Conservation (phyloP, 768 basidiomycete species). For the Boletus pseudo-olivaceus region DNA sequence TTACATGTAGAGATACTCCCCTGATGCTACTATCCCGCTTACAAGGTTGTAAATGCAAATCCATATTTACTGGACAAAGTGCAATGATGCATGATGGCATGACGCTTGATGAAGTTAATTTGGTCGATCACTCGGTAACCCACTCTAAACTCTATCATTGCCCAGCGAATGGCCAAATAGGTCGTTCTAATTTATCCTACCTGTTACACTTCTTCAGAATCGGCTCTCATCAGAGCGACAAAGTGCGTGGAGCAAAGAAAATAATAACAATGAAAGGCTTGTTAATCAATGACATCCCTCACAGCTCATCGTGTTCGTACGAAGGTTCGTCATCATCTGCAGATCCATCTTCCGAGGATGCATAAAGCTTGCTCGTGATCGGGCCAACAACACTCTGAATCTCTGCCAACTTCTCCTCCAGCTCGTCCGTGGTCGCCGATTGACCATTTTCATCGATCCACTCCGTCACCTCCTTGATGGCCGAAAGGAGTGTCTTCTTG, state of each 20-base stretch:
- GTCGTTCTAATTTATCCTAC: constrained; percentile 16
- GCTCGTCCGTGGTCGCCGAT: constrained; percentile 75
- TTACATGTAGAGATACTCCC: constrained; percentile 3
- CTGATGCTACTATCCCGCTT: neutral
- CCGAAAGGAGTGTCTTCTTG: constrained; percentile 76
- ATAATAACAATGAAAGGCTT: constrained; percentile 7
- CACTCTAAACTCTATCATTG: neutral
- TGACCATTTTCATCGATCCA: constrained; percentile 88
- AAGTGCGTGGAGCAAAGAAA: neutral
- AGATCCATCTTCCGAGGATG: constrained; percentile 36
- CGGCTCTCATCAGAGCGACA: neutral
- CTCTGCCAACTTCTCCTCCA: constrained; percentile 85
- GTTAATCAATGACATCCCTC: constrained; percentile 8
- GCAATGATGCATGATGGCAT: neutral
- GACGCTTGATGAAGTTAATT: too few relatives aligned
- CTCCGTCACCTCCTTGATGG: constrained; percentile 84
- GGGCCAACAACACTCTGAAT: constrained; percentile 75
- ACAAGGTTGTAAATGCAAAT: neutral
- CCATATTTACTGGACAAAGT: neutral
- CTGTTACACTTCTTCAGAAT: neutral
- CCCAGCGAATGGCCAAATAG: neutral
- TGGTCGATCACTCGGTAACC: neutral
- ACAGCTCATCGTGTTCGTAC: constrained; percentile 55
- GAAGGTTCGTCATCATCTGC: constrained; percentile 43
- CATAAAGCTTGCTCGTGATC: constrained; percentile 81